Evolutionary conservation across 331 rosid genomes (phyloP).

Genomic region (Ulmus americana): DNA sequence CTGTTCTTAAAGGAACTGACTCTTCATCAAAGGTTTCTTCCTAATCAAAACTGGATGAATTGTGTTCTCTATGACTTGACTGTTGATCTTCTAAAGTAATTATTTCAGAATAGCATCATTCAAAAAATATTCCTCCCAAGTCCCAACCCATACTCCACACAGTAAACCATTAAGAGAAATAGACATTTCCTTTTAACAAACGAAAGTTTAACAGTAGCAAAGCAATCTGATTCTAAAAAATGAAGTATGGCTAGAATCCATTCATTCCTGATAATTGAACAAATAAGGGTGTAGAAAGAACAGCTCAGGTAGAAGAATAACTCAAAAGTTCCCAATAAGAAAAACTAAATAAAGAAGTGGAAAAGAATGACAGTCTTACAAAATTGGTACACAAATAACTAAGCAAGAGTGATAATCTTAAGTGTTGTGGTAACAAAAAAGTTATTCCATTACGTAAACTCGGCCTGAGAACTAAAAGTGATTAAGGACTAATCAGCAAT

Average conservation of each 20-base stretch:
- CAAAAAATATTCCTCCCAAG: background rate
- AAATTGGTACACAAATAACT: background rate
- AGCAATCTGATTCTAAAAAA: background rate
- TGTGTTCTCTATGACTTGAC: background rate
- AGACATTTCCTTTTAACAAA: background rate
- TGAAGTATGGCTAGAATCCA: background rate
- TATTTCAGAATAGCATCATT: background rate
- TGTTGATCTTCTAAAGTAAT: background rate
- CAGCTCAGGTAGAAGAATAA: background rate
- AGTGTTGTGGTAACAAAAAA: background rate
- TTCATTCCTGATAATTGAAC: background rate
- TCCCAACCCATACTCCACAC: background rate
- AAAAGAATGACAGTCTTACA: background rate
- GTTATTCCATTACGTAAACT: background rate
- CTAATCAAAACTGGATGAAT: constrained; percentile 2
- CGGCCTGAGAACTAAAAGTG: background rate
- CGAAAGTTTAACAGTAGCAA: background rate
- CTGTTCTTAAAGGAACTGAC: background rate
- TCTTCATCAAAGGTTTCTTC: background rate
- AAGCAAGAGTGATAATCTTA: background rate
- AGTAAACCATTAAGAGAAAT: background rate
- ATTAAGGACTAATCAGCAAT: background rate
- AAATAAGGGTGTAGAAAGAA: background rate
- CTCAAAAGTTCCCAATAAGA: background rate
- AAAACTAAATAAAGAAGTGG: background rate